Percentiles rank a stretch among this genome's conserved stretches.
Evolutionary conservation across 805 yeast species (phyloP).

Genomic region (Pichia heedii): DNA sequence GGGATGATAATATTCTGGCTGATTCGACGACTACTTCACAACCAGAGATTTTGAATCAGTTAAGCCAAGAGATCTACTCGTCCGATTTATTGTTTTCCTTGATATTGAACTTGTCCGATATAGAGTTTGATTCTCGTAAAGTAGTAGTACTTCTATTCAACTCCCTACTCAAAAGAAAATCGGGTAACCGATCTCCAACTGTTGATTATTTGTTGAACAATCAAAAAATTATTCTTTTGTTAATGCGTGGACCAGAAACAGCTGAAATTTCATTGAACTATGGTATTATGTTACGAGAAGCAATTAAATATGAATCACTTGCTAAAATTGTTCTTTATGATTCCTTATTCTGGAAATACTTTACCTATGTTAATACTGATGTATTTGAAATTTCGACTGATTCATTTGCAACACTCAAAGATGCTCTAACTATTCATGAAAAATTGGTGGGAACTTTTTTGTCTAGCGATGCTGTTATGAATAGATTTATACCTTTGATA

Average conservation of each 20-base stretch:
- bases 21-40: constrained; percentile 25
- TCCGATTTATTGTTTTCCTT: constrained; percentile 61
- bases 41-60: constrained; percentile 65
- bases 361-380: constrained; percentile 64
- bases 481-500: constrained; percentile 49
- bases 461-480: constrained; percentile 35
- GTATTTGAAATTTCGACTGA: constrained; percentile 89
- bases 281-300: constrained; percentile 77
- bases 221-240: constrained; percentile 53
- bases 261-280: constrained; percentile 64
- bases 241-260: constrained; percentile 66
- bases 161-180: constrained; percentile 68
- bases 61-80: constrained; percentile 73
- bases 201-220: constrained; percentile 69
- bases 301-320: constrained; percentile 68
- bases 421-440: constrained; percentile 61
- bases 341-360: constrained; percentile 70
- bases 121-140: constrained; percentile 87
- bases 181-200: constrained; percentile 72
- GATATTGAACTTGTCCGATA: constrained; percentile 46
- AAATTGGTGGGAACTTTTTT: constrained; percentile 65
- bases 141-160: constrained; percentile 68
- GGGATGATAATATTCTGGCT: constrained; percentile 31
- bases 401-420: constrained; percentile 69
- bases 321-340: constrained; percentile 51